Percentiles rank a stretch among this genome's conserved stretches.
These are phyloP conservation scores for Austroboletus novae-zelandiae DNA, from an alignment of 1,284 basidiomycete genomes.

Conservation along the genomic window DNA sequence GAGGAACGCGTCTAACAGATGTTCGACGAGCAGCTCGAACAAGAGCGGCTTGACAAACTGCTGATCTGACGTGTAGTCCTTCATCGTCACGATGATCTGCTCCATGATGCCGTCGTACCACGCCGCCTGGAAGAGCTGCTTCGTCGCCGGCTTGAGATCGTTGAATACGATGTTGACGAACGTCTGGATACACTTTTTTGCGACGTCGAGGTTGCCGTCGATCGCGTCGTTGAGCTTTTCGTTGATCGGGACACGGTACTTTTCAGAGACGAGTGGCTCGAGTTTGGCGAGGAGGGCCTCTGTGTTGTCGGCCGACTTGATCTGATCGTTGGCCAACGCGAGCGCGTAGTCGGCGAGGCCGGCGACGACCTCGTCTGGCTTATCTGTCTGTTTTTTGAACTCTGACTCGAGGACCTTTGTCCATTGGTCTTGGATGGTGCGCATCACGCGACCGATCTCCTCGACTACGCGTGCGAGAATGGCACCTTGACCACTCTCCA, in stretches of 20 bases:
- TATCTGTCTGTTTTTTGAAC: constrained; percentile 84
- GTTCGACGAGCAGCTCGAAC: constrained; percentile 90
- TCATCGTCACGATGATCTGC: constrained; percentile 92
- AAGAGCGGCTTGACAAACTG: constrained; percentile 88
- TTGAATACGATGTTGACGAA: constrained; percentile 95
- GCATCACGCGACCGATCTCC: constrained; percentile 90
- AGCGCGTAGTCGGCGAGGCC: constrained; percentile 97
- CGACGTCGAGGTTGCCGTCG: constrained; percentile 97
- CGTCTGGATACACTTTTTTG: constrained; percentile 93
- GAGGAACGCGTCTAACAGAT: constrained; percentile 90
- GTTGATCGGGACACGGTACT: constrained; percentile 83
- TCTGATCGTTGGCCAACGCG: constrained; percentile 97
- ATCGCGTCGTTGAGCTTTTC: constrained; percentile 94
- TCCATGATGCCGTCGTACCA: constrained; percentile 90
- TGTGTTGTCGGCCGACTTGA: constrained; percentile 93
- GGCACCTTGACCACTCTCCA: constrained; percentile 93
- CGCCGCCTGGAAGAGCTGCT: constrained; percentile 76
- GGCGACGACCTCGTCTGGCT: constrained; percentile 84
- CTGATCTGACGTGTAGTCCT: constrained; percentile 93
- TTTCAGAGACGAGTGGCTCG: constrained; percentile 90
- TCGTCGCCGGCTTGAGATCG: constrained; percentile 88
- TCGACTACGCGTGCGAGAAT: constrained; percentile 90
- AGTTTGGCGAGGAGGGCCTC: constrained; percentile 85
- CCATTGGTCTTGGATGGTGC: constrained; percentile 89
- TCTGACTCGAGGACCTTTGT: constrained; percentile 81